Evolutionary conservation across 208 protist species (phyloP), one percentile per base, ranked within the genome.

Genomic region (Acanthamoeba sp.): DNA sequence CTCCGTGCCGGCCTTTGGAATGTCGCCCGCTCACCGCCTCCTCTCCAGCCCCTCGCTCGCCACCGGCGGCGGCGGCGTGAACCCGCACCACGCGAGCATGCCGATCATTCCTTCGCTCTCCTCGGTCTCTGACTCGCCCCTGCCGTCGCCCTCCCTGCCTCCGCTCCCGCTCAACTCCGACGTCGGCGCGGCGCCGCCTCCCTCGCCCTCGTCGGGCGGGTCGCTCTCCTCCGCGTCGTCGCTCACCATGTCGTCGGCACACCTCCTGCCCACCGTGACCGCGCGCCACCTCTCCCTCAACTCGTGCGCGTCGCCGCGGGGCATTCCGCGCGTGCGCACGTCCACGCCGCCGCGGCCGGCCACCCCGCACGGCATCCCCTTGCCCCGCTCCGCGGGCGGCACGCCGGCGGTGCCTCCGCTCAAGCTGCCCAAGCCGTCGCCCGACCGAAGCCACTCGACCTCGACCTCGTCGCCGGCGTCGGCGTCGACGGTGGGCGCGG

Each of bases 261-360:
- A 32, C 27, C n/a, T 66, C 59, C 59, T 66, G 59, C 59, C 59
- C 27, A 32, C 24, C 27, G 59, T 27, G 27, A 27, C 9, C 24
- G 5, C 59, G n/a, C 69, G 69, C 38, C 29, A 78, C 69, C 36
- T 78, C 5, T 78, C 69, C 34, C 69, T 78, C 69, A 78, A 78
- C 38, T 78, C 69, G 38, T 78, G 69, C 38, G 29, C 69, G 20
- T 78, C 69, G 16, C 69, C 69, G 69, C 69, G 69, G 3, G 69
- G 69, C 59, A 32, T 66, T 16, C 59, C 59, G 2, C 59, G 59
- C 59, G 27, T 32, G 1, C 59, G 59, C 59, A 66, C 27, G 2
- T 1, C 59, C 59, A 66, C 59, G 0, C 59, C 59, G 59, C 59
- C 59, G 59, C 59, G 59, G 2, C 59, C 59, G 59, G 4, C 59